These are phyloP conservation scores for Trichoderma harzianum DNA, from an alignment of 2,329 filamentous ascomycete genomes.

Conservation along the genomic window DNA sequence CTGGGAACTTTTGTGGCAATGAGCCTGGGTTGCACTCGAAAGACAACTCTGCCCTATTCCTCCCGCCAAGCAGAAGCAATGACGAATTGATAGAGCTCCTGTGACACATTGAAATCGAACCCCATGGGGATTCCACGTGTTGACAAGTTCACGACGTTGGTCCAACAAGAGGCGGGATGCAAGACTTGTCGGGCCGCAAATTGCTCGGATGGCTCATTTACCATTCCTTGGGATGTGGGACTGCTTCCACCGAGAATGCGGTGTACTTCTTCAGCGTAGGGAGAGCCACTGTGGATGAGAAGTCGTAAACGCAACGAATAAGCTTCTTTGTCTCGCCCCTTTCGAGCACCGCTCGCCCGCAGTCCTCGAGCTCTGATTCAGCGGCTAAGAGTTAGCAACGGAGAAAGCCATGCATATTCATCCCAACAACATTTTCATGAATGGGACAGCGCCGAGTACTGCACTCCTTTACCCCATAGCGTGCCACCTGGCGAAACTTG, in stretches of 20 bases:
- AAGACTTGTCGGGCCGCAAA: slow-evolving; percentile 1
- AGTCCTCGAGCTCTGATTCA: background rate
- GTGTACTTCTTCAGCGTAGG: background rate
- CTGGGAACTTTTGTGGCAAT: slow-evolving; percentile 25
- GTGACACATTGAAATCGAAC: slow-evolving; percentile 11
- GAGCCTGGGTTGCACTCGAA: slow-evolving; percentile 21
- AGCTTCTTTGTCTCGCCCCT: background rate
- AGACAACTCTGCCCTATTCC: background rate
- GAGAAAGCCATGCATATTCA: background rate
- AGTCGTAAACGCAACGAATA: background rate
- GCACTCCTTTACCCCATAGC: background rate
- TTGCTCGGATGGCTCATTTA: background rate
- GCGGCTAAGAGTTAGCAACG: background rate
- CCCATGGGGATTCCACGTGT: slow-evolving; percentile 17
- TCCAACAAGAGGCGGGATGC: background rate
- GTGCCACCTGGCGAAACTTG: background rate
- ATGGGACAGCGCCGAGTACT: background rate
- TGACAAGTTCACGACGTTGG: slow-evolving; percentile 4
- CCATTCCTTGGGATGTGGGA: background rate
- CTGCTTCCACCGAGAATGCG: background rate
- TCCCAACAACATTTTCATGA: background rate
- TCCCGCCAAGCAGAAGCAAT: background rate
- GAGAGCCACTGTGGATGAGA: background rate
- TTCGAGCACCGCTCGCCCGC: background rate
- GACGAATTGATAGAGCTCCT: background rate